phyloP scores from a whole-genome alignment of 768 basidiomycete genomes.

The Trametes meyenii region DNA sequence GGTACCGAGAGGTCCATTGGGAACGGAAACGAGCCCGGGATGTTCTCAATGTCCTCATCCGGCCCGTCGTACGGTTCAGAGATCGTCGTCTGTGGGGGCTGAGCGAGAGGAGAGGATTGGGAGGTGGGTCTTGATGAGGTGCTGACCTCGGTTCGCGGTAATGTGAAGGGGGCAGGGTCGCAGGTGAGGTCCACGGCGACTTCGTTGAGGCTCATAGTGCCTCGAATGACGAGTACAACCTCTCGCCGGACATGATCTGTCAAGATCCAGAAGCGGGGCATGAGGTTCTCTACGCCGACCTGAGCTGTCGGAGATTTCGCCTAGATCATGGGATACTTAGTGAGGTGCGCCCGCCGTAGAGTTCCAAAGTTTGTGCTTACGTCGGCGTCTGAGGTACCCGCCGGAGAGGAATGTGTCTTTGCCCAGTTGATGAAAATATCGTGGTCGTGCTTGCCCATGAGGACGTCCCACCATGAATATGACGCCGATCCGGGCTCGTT shows the following conservation, averaged over 20 bases:
- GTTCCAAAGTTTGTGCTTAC: not conserved
- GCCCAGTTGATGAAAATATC: slow-evolving; percentile 78
- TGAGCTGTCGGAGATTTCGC: slow-evolving; percentile 43
- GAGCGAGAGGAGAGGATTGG: not conserved
- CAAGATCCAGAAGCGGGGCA: slow-evolving; percentile 87
- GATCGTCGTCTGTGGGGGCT: not conserved
- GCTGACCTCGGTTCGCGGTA: not conserved
- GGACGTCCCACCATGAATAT: slow-evolving; percentile 85
- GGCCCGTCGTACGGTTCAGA: slow-evolving; percentile 21
- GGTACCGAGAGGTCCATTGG: slow-evolving; percentile 31
- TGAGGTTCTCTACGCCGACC: slow-evolving; percentile 65
- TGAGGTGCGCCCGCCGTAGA: not conserved
- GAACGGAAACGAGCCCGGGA: slow-evolving; percentile 34
- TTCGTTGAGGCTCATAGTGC: slow-evolving; percentile 88
- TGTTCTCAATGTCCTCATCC: slow-evolving; percentile 30
- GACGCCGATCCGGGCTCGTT: slow-evolving; percentile 18
- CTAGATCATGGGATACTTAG: not conserved
- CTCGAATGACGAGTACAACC: slow-evolving; percentile 64
- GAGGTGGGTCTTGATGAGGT: not conserved
- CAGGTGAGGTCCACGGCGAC: slow-evolving; percentile 86
- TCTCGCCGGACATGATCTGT: slow-evolving; percentile 77
- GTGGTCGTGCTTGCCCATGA: slow-evolving; percentile 79
- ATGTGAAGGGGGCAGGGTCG: slow-evolving; percentile 62
- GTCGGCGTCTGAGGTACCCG: not conserved
- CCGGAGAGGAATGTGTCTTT: slow-evolving; percentile 18